Base-by-base conservation (phyloP, 2,329 filamentous ascomycete species). In the Aureobasidium sp. region DNA sequence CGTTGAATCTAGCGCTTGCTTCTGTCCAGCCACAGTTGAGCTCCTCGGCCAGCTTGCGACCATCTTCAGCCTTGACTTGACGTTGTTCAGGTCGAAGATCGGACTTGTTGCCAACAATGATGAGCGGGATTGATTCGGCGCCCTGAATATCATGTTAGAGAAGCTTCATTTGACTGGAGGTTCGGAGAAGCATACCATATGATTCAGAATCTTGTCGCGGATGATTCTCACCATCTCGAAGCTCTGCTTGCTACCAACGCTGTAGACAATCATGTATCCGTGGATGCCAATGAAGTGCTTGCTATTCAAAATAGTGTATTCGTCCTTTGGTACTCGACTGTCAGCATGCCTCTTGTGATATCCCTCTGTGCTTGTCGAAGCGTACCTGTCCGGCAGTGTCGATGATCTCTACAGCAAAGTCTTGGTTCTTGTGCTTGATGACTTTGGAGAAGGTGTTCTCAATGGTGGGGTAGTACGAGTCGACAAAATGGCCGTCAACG, bases 251-350 rank as follows among this genome's bases (percentile, higher is more conserved):
- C 90, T 96, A 25, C 90, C 89, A 54, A 99, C 92, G n/a, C 92
- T 96, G 77, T 99, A 99, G 53, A 97, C 93, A 64, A 99, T 88
- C 84, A 99, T 91, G 76, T 97, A 99, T 62, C 94, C 94, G 79
- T 99, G 94, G 67, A 97, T 97, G 65, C 94, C 94, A 74, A 99
- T 97, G 71, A 97, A 97, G 74, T 97, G 93, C 79, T 97, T 97
- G 65, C 90, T 96, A 77, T 97, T 97, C 65, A 99, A 81, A 67
- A 97, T 97, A 73, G 90, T 96, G 80, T 99, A 99, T 77, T 99
- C 94, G 80, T 99, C 94, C 88, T 94, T 54, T 47, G 16, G 25
- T 49, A 10, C 27, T 37, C 39, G 11, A 32, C 11, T 37, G 32
- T 41, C 49, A 61, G 37, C 30, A 15, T 37, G 16, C 10, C n/a